Evolutionary conservation across 2,329 filamentous ascomycete species (phyloP), one percentile per base, ranked within the genome.

Genomic region (Colletotrichum sp.): DNA sequence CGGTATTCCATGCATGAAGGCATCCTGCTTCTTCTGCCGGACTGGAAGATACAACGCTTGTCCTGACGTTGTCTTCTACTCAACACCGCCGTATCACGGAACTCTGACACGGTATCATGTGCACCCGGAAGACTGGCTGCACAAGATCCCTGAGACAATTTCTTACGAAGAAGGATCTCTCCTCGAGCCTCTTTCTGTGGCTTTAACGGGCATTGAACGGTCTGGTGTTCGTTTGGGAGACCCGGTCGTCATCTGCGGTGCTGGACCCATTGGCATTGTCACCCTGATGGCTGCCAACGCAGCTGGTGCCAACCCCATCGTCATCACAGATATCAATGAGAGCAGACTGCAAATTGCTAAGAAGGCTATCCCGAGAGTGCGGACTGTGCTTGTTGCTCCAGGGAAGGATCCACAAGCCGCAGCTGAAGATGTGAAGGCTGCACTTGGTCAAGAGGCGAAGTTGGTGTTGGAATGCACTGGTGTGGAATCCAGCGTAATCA

Each of bases 381-480:
- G 72, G n/a, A 74, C 67, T 32, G 44, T 74, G 16, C 59, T 74
- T 26, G 34, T 74, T 49, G 18, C 39, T 13, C 44, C 55, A 4
- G 66, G 66, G 1, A 74, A 74, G 18, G 71, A 74, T 18, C 28
- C 66, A 18, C 57, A 59, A 26, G 59, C 24, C 21, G 44, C 39
- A 10, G 71, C 77, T 7, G 80, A 79, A 69, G 80, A 82, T 62
- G 78, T 81, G 66, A 79, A 78, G 64, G 78, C 78, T 8, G 67
- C 81, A 5, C 82, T 82, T 21, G 76, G 66, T 7, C 66, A 74
- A 32, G 71, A 93, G 80, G 91, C 92, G 3, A 88, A 89, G 32
- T 84, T 93, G 36, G 90, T 89, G 4, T 87, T 94, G 82, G 93
- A 94, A 81, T 94, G 92, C 84, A 94, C 92, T 0, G 93, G 92